Conservation (phyloP, 805 yeast species). For the Dipodascus geniculatus region DNA sequence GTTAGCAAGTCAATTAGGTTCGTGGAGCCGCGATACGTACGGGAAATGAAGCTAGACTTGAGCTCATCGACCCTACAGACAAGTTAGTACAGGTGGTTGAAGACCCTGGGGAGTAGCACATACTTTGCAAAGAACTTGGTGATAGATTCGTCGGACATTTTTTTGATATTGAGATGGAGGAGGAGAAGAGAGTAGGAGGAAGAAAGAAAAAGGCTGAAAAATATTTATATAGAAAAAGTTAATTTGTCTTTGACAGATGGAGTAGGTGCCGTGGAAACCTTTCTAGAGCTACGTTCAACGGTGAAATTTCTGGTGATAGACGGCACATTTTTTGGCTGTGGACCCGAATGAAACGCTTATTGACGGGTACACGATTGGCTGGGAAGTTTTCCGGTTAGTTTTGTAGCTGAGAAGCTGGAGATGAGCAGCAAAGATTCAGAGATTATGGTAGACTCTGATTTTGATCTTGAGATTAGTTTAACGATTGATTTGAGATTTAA, state of each 20-base stretch:
- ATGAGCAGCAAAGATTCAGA: too few relatives aligned
- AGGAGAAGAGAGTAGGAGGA: not conserved
- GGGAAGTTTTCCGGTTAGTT: too few relatives aligned
- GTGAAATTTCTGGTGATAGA: not conserved
- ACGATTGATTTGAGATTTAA: too few relatives aligned
- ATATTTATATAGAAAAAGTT: not conserved
- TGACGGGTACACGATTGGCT: not conserved
- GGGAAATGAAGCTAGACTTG: constrained; percentile 48
- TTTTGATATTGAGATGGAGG: not conserved
- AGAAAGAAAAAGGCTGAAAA: not conserved
- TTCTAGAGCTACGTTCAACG: not conserved
- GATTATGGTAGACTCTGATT: too few relatives aligned
- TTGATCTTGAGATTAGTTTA: too few relatives aligned
- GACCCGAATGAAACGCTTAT: not conserved
- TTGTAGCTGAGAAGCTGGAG: too few relatives aligned
- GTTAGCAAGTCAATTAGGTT: constrained; percentile 14
- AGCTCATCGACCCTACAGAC: constrained; percentile 25
- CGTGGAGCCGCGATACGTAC: constrained; percentile 9
- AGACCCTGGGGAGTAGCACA: not conserved
- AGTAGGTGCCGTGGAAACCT: not conserved
- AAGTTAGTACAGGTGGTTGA: not conserved
- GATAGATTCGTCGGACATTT: constrained; percentile 11
- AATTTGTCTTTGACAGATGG: not conserved
- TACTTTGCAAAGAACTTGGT: constrained; percentile 11
- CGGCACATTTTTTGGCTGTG: not conserved